These are phyloP conservation scores for Alternaria gansuensis DNA, from an alignment of 2,329 filamentous ascomycete genomes.

Conservation along the genomic window DNA sequence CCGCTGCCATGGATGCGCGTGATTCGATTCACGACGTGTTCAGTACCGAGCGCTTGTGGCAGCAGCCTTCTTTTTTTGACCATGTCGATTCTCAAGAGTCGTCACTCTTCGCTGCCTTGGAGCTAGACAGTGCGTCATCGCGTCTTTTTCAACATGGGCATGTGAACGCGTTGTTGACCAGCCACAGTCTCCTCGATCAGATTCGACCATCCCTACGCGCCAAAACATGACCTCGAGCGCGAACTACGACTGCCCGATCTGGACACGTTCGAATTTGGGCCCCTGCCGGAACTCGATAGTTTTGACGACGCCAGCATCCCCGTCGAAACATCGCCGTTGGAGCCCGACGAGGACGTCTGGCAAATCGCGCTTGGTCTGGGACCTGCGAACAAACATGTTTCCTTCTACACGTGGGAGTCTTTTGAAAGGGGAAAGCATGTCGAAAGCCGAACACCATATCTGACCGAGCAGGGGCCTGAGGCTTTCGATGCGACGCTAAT, in stretches of 20 bases:
- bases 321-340: slow-evolving; percentile 35
- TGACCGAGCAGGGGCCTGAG: slow-evolving; percentile 73
- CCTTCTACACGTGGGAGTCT: slow-evolving; percentile 73
- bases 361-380: slow-evolving; percentile 47
- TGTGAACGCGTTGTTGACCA: slow-evolving; percentile 30
- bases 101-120: slow-evolving; percentile 46
- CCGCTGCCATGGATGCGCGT: slow-evolving; percentile 47
- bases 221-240: slow-evolving; percentile 45
- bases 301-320: slow-evolving; percentile 46
- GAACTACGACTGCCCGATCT: slow-evolving; percentile 52
- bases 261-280: slow-evolving; percentile 53
- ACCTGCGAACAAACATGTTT: slow-evolving; percentile 40
- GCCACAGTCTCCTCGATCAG: slow-evolving; percentile 47
- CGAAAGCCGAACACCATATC: slow-evolving; percentile 60
- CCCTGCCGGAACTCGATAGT: slow-evolving; percentile 47
- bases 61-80: slow-evolving; percentile 59
- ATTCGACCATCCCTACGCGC: slow-evolving; percentile 54
- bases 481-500: slow-evolving; percentile 70
- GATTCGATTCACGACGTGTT: slow-evolving; percentile 66
- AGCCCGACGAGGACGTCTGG: slow-evolving; percentile 54
- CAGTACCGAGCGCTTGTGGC: slow-evolving; percentile 69
- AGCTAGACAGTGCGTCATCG: slow-evolving; percentile 50
- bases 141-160: slow-evolving; percentile 25
- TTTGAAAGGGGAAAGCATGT: slow-evolving; percentile 63
- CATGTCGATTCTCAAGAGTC: slow-evolving; percentile 34